phyloP scores from a whole-genome alignment of 73 alveolate genomes.

The Diophrys sp. region DNA sequence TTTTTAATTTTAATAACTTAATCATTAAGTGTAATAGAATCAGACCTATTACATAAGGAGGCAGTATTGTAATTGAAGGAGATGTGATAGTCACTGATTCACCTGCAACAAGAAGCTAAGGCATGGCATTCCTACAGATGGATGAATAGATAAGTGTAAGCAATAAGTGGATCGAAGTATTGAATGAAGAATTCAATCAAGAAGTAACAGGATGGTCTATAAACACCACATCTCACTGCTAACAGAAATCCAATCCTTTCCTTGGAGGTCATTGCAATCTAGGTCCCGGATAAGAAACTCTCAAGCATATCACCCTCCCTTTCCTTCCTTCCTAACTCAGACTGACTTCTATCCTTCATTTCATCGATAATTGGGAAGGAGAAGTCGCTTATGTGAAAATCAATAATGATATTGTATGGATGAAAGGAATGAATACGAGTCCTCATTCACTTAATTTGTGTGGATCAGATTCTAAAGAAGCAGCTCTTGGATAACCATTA shows the following conservation, averaged over 20 bases:
- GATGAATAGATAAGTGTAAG: no score
- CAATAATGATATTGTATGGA: background rate
- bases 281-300: background rate
- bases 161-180: background rate
- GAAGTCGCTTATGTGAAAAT: background rate
- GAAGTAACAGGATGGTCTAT: background rate
- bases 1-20: no score
- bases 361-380: background rate
- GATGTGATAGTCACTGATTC: background rate
- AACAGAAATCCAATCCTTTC: background rate
- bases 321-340: background rate
- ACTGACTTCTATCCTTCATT: background rate
- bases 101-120: background rate
- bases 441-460: background rate
- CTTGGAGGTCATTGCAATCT: background rate
- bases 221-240: background rate
- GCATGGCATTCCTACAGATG: background rate
- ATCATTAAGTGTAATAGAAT: no score
- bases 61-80: background rate
- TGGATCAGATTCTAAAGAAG: background rate
- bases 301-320: background rate
- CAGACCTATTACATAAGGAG: no score
- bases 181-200: background rate
- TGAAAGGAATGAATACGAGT: background rate
- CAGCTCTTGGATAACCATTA: no score